Base-by-base conservation (phyloP, 371 early-diverging fungal species). In the Chytridium lagenaria region DNA sequence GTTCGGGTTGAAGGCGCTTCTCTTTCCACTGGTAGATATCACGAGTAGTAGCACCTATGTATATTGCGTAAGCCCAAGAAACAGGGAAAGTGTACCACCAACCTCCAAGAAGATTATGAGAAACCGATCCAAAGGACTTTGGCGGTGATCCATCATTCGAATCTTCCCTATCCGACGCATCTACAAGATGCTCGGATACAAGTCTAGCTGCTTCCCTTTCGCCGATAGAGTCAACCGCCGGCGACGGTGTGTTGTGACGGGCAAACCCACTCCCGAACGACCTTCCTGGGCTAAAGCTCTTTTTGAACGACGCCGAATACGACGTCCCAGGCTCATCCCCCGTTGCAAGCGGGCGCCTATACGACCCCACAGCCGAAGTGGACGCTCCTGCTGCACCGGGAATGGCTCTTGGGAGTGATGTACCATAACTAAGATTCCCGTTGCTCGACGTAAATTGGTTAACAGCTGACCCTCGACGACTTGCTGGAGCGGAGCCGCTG, bases 11-110 rank as follows among this genome's bases (percentile, higher is more conserved):
- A 31, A 66, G 26, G 2, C 78, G 89, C 69, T 90, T 88, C 55
- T 94, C 93, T 28, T 91, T 89, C 95, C 96, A 96, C 83, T 94
- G 92, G 81, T 97, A 97, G 70, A 97, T 91, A 52, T 94, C 93
- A 68, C 92, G 90, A 0, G 95, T 91, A 69, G 92, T 90, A 37
- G 93, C 89, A 30, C 94, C 95, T 67, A 92, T 89, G 28, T 88
- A 87, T n/a, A 15, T 37, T 59, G 10, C n/a, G n/a, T n/a, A n/a
- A n/a, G n/a, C n/a, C n/a, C n/a, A n/a, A n/a, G n/a, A n/a, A n/a
- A n/a, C n/a, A n/a, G n/a, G n/a, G n/a, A n/a, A n/a, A n/a, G n/a
- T n/a, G n/a, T n/a, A n/a, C 12, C 0, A 50, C 52, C 2, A 67
- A 79, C 80, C 80, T 38, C 82, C 82, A 10, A 79, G 72, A 16